These are phyloP conservation scores for Hypoxylon sp. DNA, from an alignment of 2,329 filamentous ascomycete genomes.

Conservation along the genomic window DNA sequence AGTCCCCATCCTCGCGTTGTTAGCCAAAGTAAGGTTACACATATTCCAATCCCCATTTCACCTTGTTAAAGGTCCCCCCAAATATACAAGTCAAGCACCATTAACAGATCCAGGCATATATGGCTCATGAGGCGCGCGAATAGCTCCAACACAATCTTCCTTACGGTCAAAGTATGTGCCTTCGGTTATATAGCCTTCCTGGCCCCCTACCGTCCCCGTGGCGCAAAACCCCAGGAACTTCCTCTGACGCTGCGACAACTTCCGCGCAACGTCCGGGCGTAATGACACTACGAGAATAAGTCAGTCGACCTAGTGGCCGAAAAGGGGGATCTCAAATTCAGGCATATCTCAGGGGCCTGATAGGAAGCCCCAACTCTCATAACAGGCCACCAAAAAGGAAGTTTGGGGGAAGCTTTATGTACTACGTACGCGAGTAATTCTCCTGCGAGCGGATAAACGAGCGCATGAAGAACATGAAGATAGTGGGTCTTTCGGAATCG, in stretches of 20 bases:
- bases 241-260: constrained; percentile 38
- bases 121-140: constrained; percentile 4
- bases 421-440: constrained; percentile 46
- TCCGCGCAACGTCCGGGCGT: constrained; percentile 50
- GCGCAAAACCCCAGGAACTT: constrained; percentile 47
- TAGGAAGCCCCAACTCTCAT: not conserved
- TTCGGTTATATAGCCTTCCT: constrained; percentile 47
- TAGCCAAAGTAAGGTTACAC: not conserved
- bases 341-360: not conserved
- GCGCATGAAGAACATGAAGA: constrained; percentile 54
- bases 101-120: not conserved
- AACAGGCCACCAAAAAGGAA: not conserved
- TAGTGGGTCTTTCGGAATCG: constrained; percentile 46
- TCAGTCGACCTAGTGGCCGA: not conserved
- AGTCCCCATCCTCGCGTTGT: not conserved
- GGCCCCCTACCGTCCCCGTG: constrained; percentile 46
- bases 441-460: constrained; percentile 53
- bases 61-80: not conserved
- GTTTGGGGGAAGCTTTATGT: not conserved
- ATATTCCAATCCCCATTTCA: not conserved
- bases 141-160: constrained; percentile 40
- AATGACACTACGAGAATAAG: constrained; percentile 44
- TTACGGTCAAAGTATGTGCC: constrained; percentile 41
- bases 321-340: not conserved
- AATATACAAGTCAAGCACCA: not conserved